A percentile compares a stretch with the other conserved stretches of the same genome.
These are phyloP conservation scores for Dendrobium officinale DNA, from an alignment of 106 monocot genomes.

Conservation along the genomic window DNA sequence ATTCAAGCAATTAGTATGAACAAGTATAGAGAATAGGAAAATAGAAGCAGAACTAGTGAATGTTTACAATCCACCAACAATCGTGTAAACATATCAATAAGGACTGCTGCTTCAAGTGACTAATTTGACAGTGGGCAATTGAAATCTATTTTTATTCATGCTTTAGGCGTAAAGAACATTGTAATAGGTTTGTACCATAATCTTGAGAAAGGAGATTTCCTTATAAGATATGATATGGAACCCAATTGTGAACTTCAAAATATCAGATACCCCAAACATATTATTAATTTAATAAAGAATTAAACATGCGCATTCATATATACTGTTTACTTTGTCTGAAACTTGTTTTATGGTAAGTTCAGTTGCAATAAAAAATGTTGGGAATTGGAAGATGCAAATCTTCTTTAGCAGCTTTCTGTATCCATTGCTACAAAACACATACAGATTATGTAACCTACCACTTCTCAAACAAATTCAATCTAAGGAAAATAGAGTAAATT, in stretches of 20 bases:
- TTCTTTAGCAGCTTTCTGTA: conserved; percentile 53
- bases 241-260: conserved; percentile 33
- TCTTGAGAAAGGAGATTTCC: conserved; percentile 62
- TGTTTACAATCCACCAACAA: conserved; percentile 67
- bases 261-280: conserved; percentile 7
- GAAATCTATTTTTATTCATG: conserved; percentile 67
- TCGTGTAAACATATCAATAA: conserved; percentile 69
- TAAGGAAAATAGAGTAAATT: background rate
- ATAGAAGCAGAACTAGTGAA: too few species aligned
- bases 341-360: conserved; percentile 56
- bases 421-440: conserved; percentile 65
- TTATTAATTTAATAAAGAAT: background rate
- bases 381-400: conserved; percentile 66
- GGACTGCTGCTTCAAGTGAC: conserved; percentile 78
- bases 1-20: too few species aligned
- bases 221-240: conserved; percentile 42
- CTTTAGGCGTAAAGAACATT: conserved; percentile 78
- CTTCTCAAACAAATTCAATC: background rate
- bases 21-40: too few species aligned
- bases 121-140: conserved; percentile 67
- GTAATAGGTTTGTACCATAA: conserved; percentile 94
- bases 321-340: conserved; percentile 46
- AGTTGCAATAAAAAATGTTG: conserved; percentile 82
- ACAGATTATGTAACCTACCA: background rate
- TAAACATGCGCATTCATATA: background rate